Base-by-base conservation (phyloP, 106 monocot genomes). In the Agapanthus africanus region DNA sequence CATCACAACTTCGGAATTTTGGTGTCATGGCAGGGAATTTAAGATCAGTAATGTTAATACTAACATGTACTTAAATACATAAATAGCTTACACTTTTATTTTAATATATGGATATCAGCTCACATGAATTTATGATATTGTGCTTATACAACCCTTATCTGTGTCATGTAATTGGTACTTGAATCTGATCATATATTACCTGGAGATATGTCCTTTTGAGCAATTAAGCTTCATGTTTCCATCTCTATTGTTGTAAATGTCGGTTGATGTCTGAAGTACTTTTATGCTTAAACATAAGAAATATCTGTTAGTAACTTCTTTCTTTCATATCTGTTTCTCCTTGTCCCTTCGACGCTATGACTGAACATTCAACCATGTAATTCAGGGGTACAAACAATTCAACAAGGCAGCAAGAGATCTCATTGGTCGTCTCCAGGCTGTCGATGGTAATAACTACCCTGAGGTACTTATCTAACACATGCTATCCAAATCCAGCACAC, bases 371-470 rank as follows among this genome's bases (percentile, higher is more conserved):
- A n/a, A n/a, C 18, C 10, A 38, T 64, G 38, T 21, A 64, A 64
- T 1, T 23, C 54, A 86, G 85, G 85, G 85, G 22, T 65, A 65
- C 70, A 86, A 86, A 46, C 59, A 82, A 28, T 86, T 90, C 50
- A 90, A 63, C 78, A 90, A 90, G 85, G 74, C 69, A 67, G 89
- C 82, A 27, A 85, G 85, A 73, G 89, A 90, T 0, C 75, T 90
- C 22, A 74, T 90, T 19, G 63, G 77, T 15, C 79, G 82, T 65
- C 71, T 90, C 74, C 85, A 82, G 65, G 85, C 85, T 38, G 71
- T 90, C 14, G 89, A 90, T 51, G 85, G 85, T 31, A 74, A 90
- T 59, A 85, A 90, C 49, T 94, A 94, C 71, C 94, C 94, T 15
- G 94, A 94, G 94, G 94, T 85, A 47, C 67, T 19, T 41, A 37